Evolutionary conservation across 2,329 filamentous ascomycete species (phyloP).

Genomic region (Penicillium nordicum): DNA sequence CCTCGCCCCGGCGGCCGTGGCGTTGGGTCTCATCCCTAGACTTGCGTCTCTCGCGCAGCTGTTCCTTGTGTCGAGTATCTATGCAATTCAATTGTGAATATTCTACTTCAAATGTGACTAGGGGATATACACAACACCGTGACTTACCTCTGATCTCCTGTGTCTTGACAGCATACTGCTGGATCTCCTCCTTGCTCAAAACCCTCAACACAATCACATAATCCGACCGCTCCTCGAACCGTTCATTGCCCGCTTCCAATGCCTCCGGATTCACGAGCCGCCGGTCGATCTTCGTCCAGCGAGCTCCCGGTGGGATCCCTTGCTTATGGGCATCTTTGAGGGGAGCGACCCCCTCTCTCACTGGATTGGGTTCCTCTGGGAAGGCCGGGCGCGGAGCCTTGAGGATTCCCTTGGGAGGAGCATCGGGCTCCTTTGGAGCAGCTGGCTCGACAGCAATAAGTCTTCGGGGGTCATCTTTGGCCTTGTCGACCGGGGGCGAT

Average conservation of each 20-base stretch:
- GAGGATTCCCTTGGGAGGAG: slow-evolving; percentile 73
- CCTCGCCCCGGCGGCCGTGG: slow-evolving; percentile 28
- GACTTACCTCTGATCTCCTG: slow-evolving; percentile 72
- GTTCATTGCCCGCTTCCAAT: slow-evolving; percentile 78
- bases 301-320: slow-evolving; percentile 71
- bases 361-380: slow-evolving; percentile 77
- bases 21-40: slow-evolving; percentile 45
- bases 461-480: slow-evolving; percentile 25
- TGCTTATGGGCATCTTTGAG: slow-evolving; percentile 76
- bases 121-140: background rate
- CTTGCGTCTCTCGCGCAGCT: slow-evolving; percentile 36
- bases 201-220: slow-evolving; percentile 92
- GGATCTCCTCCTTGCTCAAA: slow-evolving; percentile 82
- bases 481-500: slow-evolving; percentile 15
- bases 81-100: slow-evolving; percentile 14
- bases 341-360: slow-evolving; percentile 89
- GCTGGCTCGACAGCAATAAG: slow-evolving; percentile 26
- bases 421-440: slow-evolving; percentile 56
- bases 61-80: slow-evolving; percentile 39
- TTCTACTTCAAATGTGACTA: background rate
- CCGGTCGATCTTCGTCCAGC: slow-evolving; percentile 91
- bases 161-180: slow-evolving; percentile 78
- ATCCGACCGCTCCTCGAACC: slow-evolving; percentile 87
- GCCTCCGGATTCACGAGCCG: slow-evolving; percentile 87
- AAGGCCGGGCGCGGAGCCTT: slow-evolving; percentile 79